phyloP scores from a whole-genome alignment of 2,329 filamentous ascomycete species.

The Aspergillus pseudotamarii region DNA sequence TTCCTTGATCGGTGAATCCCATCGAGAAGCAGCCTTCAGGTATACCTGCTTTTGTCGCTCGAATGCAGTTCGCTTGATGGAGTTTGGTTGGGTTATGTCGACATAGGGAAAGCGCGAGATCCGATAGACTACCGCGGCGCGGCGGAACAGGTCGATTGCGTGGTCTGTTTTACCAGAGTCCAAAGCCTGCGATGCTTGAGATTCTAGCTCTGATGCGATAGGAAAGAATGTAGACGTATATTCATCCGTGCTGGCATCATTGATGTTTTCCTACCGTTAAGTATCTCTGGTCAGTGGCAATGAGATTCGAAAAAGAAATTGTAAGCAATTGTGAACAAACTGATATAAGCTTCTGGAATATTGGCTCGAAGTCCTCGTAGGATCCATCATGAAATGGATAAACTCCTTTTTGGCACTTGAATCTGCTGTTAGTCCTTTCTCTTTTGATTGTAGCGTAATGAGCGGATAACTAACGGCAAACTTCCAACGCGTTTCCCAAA shows the following conservation, averaged over 20 bases:
- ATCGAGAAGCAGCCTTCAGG: constrained; percentile 57
- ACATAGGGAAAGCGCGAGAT: constrained; percentile 69
- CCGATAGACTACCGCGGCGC: constrained; percentile 71
- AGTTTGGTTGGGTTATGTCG: constrained; percentile 26
- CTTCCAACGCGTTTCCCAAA: constrained; percentile 80
- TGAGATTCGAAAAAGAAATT: not conserved
- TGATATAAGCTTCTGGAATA: constrained; percentile 65
- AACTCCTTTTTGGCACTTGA: constrained; percentile 61
- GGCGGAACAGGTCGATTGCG: constrained; percentile 67
- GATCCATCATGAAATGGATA: constrained; percentile 76
- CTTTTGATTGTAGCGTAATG: not conserved
- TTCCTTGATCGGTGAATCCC: constrained; percentile 63
- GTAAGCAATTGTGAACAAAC: constrained; percentile 35
- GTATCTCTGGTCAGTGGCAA: not conserved
- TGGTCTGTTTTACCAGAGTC: constrained; percentile 52
- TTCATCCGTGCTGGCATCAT: constrained; percentile 65
- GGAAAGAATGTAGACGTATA: constrained; percentile 68
- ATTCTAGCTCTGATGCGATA: constrained; percentile 60
- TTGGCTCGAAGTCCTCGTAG: constrained; percentile 68
- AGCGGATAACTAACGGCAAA: constrained; percentile 54
- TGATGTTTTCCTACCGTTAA: constrained; percentile 53
- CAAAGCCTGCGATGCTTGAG: constrained; percentile 55
- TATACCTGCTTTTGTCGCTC: constrained; percentile 66
- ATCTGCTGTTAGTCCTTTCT: not conserved
- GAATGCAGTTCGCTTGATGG: constrained; percentile 65